Evolutionary conservation across 1,284 basidiomycete species (phyloP).

Genomic region (Albatrellus sp.): DNA sequence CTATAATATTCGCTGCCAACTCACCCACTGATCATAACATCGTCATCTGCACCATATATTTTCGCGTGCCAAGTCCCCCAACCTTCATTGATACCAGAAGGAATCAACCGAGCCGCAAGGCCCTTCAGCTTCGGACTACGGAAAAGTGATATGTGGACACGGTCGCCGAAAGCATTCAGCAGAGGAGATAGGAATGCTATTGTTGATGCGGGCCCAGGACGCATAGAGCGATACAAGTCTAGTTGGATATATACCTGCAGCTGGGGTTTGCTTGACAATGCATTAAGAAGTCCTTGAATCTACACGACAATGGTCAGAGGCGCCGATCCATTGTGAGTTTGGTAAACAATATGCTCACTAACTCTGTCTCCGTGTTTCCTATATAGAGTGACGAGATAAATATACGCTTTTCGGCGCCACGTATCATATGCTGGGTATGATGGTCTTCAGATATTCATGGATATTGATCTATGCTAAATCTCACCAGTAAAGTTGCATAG

Average conservation of each 20-base stretch:
- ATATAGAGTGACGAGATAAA: conserved; percentile 66
- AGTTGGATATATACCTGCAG: conserved; percentile 70
- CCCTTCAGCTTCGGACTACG: conserved; percentile 78
- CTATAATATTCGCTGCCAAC: conserved; percentile 18
- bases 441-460: background rate
- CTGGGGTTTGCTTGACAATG: conserved; percentile 45
- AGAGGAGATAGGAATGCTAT: conserved; percentile 67
- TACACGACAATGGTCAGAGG: conserved; percentile 18
- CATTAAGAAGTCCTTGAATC: conserved; percentile 54
- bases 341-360: conserved; percentile 14
- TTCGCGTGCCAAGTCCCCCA: conserved; percentile 99
- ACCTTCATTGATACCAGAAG: conserved; percentile 92
- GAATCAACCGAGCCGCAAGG: conserved; percentile 65
- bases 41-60: conserved; percentile 88
- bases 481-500: conserved; percentile 24
- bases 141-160: conserved; percentile 73
- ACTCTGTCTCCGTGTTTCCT: conserved; percentile 21
- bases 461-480: conserved; percentile 7
- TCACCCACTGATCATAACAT: conserved; percentile 88
- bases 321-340: too few species aligned
- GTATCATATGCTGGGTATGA: conserved; percentile 53
- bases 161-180: conserved; percentile 55
- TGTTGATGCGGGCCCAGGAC: conserved; percentile 68
- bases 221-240: conserved; percentile 87
- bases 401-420: conserved; percentile 59